These are phyloP conservation scores for Mikania micrantha DNA, from an alignment of 129 eudicot species.

Conservation along the genomic window DNA sequence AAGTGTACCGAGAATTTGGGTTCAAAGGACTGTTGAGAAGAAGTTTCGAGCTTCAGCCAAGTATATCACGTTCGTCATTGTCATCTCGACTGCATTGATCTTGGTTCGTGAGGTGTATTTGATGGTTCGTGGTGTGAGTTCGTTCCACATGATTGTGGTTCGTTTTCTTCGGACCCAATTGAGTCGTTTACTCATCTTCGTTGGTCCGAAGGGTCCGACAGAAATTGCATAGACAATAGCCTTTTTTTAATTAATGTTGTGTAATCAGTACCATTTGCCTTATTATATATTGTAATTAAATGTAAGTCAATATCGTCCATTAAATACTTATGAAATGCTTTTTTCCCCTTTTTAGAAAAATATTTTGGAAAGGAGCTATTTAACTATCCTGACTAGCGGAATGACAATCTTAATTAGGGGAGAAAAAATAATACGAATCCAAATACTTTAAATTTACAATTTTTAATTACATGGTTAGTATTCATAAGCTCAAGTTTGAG, in stretches of 20 bases:
- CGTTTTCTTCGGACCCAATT: not conserved
- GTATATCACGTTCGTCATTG: not conserved
- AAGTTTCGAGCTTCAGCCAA: constrained; percentile 5
- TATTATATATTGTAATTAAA: not conserved
- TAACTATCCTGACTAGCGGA: no score
- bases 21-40: constrained; percentile 1
- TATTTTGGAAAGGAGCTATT: no score
- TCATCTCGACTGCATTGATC: not conserved
- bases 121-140: not conserved
- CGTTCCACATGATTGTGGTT: not conserved
- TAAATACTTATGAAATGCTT: no score
- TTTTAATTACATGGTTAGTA: no score
- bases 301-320: no score
- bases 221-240: not conserved
- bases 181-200: not conserved
- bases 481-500: no score
- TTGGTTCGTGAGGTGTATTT: constrained; percentile 17
- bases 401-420: no score
- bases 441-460: no score
- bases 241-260: not conserved
- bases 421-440: no score
- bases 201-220: not conserved
- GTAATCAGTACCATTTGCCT: not conserved
- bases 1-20: constrained; percentile 9
- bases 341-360: no score